Evolutionary conservation across 2,329 filamentous ascomycete species (phyloP).

Genomic region (Fusarium sp.): DNA sequence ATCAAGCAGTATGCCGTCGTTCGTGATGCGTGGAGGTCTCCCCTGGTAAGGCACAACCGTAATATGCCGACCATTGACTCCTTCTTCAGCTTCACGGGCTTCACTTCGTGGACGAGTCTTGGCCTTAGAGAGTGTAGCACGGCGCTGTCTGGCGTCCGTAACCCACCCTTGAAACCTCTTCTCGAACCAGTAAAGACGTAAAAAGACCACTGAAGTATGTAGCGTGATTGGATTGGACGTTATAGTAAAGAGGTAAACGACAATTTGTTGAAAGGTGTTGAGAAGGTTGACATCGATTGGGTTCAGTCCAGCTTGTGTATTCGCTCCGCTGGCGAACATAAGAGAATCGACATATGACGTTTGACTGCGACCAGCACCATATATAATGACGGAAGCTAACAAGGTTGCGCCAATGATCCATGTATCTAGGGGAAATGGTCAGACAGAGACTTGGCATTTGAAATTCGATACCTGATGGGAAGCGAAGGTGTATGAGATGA

Average conservation of each 20-base stretch:
- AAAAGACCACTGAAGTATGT: conserved; percentile 85
- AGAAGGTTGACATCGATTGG: conserved; percentile 74
- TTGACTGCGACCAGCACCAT: conserved; percentile 62
- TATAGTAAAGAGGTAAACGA: conserved; percentile 76
- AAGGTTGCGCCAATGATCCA: conserved; percentile 81
- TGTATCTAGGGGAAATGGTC: conserved; percentile 62
- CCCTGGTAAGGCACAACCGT: conserved; percentile 68
- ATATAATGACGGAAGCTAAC: conserved; percentile 80
- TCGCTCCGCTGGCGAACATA: conserved; percentile 84
- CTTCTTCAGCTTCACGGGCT: conserved; percentile 61
- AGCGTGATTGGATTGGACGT: conserved; percentile 85
- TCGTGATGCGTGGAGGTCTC: conserved; percentile 64
- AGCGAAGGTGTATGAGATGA: conserved; percentile 16
- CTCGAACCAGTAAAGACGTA: conserved; percentile 97
- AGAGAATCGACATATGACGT: conserved; percentile 86
- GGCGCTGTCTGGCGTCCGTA: conserved; percentile 71
- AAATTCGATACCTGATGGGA: conserved; percentile 1
- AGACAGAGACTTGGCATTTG: conserved; percentile 26
- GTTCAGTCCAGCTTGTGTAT: conserved; percentile 94
- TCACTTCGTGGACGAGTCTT: conserved; percentile 59
- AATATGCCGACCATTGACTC: conserved; percentile 72
- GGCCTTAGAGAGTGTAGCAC: conserved; percentile 70
- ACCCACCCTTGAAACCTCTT: conserved; percentile 90
- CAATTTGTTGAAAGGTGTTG: conserved; percentile 76
- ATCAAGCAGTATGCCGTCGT: conserved; percentile 65